Evolutionary conservation across 164 flowering plant species (phyloP).

Genomic region (Vitis riparia): DNA sequence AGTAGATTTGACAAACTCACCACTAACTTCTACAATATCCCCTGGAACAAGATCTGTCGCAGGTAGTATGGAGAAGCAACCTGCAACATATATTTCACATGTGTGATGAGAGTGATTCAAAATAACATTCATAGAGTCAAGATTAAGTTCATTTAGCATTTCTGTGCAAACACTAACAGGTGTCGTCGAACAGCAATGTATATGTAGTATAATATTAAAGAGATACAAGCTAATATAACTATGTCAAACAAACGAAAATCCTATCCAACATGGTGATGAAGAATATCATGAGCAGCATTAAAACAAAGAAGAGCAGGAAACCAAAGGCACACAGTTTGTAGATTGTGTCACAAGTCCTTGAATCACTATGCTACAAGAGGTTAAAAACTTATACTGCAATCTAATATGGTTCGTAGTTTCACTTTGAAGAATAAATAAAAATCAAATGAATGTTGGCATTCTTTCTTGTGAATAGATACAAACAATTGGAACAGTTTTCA

Average conservation of each 20-base stretch:
- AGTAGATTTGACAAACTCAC: conserved; percentile 36
- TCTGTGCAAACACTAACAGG: background rate
- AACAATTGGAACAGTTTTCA: no score
- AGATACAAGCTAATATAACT: background rate
- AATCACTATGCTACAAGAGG: background rate
- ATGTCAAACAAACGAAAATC: background rate
- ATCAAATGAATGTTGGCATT: no score
- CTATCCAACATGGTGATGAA: background rate
- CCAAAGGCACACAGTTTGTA: background rate
- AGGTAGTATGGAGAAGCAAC: conserved; percentile 93
- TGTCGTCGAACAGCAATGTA: background rate
- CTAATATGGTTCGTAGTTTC: background rate
- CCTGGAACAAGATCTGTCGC: conserved; percentile 98
- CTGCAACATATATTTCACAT: conserved; percentile 36
- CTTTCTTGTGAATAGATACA: no score
- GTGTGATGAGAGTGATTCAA: background rate
- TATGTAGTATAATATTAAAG: background rate
- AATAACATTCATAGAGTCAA: background rate
- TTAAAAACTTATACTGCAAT: background rate
- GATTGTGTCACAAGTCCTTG: background rate
- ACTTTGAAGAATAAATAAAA: no score
- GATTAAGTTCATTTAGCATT: background rate
- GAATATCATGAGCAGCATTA: background rate
- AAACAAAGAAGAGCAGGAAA: background rate
- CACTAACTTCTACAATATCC: conserved; percentile 93